Conservation (phyloP, 139 green algal species). For the Coelastrella sp. region DNA sequence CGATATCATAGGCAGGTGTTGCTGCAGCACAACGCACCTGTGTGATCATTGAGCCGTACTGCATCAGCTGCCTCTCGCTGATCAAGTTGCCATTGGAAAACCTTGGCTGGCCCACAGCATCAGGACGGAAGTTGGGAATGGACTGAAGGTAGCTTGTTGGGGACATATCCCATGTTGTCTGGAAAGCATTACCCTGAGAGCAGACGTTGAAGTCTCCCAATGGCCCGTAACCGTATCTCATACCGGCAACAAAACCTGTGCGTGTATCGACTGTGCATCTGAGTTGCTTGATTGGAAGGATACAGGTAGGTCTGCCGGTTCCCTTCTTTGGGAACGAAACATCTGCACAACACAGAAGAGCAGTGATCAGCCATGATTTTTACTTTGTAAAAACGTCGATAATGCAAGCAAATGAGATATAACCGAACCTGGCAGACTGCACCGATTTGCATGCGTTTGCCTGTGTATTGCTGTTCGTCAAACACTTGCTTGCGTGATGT, state of each 20-base stretch:
- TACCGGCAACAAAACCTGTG: conserved; percentile 37
- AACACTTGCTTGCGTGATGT: not conserved
- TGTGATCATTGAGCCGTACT: not conserved
- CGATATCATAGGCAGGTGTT: not conserved
- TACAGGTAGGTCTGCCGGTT: conserved; percentile 24
- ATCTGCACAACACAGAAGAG: not conserved
- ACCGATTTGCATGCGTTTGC: too few relatives aligned
- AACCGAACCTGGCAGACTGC: too few relatives aligned
- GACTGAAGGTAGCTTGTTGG: not conserved
- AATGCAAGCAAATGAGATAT: too few relatives aligned
- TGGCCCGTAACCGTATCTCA: conserved; percentile 3
- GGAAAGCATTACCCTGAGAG: not conserved
- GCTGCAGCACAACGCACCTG: not conserved
- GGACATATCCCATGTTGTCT: conserved; percentile 35
- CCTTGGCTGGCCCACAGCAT: not conserved
- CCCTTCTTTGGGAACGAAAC: conserved; percentile 16
- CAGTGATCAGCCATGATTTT: not conserved
- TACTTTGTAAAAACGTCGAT: too few relatives aligned
- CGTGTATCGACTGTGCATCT: conserved; percentile 8
- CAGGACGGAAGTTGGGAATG: not conserved
- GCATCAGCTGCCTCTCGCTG: not conserved
- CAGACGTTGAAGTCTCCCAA: not conserved
- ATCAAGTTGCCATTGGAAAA: not conserved
- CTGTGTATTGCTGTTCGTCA: not conserved
- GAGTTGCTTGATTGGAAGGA: conserved; percentile 29